A percentile compares a stretch with the other conserved stretches of the same genome.
phyloP scores from a whole-genome alignment of 139 green algal genomes.

The Micractinium conductrix region DNA sequence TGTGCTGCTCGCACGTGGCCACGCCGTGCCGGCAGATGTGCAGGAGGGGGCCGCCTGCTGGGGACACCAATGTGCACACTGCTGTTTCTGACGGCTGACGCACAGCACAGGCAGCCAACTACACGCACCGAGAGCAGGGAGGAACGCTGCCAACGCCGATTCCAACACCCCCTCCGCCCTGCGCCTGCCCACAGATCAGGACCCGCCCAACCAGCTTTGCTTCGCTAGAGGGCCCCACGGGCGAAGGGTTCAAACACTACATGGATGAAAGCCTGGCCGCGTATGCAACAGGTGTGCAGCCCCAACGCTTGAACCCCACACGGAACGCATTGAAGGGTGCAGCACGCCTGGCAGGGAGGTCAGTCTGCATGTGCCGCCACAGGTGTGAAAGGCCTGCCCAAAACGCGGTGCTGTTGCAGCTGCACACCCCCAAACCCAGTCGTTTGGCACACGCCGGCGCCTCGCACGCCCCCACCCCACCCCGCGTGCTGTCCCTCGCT shows the following conservation, averaged over 20 bases:
- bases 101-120: no score
- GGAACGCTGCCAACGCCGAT: neutral
- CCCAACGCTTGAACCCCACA: no score
- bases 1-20: neutral
- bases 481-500: no score
- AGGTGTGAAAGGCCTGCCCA: neutral
- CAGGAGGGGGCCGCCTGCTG: neutral
- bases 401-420: neutral
- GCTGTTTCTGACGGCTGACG: no score
- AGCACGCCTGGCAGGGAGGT: neutral
- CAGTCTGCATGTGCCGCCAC: neutral
- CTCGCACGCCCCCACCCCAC: neutral
- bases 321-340: neutral
- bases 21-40: neutral
- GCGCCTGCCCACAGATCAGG: neutral
- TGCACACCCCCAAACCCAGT: neutral
- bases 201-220: slow-evolving; percentile 2
- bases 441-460: neutral
- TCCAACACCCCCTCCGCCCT: neutral
- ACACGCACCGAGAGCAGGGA: neutral
- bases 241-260: slow-evolving; percentile 6
- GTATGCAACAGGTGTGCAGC: neutral
- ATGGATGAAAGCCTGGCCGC: slow-evolving; percentile 11
- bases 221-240: slow-evolving; percentile 15
- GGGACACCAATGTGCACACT: neutral